Base-by-base conservation (phyloP, 345 rosid species). In the Streptanthus diversifolius region DNA sequence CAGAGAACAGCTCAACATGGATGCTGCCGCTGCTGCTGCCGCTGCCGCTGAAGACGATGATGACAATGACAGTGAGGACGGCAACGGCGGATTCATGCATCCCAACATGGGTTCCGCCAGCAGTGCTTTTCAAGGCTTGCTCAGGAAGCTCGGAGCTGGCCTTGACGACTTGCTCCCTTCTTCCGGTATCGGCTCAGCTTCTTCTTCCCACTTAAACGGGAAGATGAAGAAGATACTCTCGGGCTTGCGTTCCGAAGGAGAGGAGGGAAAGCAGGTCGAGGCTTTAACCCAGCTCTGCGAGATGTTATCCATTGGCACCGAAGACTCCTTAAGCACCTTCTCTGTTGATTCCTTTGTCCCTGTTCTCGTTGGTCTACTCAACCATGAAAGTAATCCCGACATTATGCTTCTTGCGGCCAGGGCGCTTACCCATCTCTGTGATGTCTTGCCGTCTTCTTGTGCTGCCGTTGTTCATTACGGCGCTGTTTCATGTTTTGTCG, bases 331-430 rank as follows among this genome's bases (percentile, higher is more conserved):
- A 66, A 90, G 98, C 70, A 87, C 96, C 9, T 92, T 95, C 80
- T 95, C 99, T 0, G 99, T 95, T 72, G 99, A 95, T 77, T 90
- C 97, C 4, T 95, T 95, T 56, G 97, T 90, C 51, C 99, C 99
- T 0, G 87, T 95, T 66, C 86, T 95, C 7, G 99, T 95, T n/a
- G 97, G 96, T 58, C 77, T 92, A 78, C 82, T 95, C 18, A 95
- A 92, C 72, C 92, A 92, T 32, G 99, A 95, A 87, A 92, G 85
- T 75, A 95, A 92, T 78, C 91, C 99, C 0, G 99, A 95, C 77
- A 89, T 95, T 19, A 95, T 95, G 99, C 83, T 95, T 75, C 98
- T 95, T 29, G 99, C 99, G 1, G 99, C 99, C 4, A 84, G 99
- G 84, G 97, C 99, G 8, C 90, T 95, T 56, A 90, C 99, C 0